A percentile compares a stretch with the other conserved stretches of the same genome.
Conservation (phyloP, 352 stramenopile species). For the Globisporangium orthogonon region DNA sequence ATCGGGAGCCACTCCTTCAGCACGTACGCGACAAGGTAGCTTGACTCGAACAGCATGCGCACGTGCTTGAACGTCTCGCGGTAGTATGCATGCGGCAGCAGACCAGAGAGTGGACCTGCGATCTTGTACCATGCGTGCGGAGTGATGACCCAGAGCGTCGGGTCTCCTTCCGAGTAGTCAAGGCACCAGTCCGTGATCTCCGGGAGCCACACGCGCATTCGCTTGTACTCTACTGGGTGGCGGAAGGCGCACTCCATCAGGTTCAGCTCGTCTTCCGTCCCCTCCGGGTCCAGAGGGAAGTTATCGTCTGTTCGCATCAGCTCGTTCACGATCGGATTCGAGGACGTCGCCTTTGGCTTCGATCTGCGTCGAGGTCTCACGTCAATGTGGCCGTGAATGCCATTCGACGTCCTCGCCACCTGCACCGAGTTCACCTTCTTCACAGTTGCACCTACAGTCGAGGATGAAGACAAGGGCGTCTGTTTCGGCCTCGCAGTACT, state of each 20-base stretch:
- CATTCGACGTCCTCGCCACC: not conserved
- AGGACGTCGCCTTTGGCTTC: conserved; percentile 13
- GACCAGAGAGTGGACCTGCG: conserved; percentile 62
- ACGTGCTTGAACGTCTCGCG: conserved; percentile 70
- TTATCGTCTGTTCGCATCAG: conserved; percentile 71
- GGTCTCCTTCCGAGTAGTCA: conserved; percentile 82
- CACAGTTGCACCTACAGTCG: not conserved
- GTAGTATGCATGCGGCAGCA: conserved; percentile 69
- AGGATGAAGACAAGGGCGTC: not conserved
- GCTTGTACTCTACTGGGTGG: conserved; percentile 54
- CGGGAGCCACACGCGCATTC: conserved; percentile 67
- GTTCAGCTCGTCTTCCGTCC: conserved; percentile 62
- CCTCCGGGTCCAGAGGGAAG: conserved; percentile 34
- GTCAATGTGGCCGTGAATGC: conserved; percentile 1
- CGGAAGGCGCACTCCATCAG: conserved; percentile 76
- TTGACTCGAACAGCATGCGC: conserved; percentile 72
- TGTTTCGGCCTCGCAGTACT: not conserved
- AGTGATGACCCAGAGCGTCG: conserved; percentile 83
- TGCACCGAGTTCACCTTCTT: conserved; percentile 2
- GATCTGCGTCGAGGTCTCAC: conserved; percentile 6
- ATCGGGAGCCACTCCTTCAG: conserved; percentile 82
- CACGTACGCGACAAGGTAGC: conserved; percentile 80
- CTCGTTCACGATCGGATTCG: conserved; percentile 49
- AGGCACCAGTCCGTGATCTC: conserved; percentile 86
- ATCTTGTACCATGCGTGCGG: conserved; percentile 83